Percentiles rank a stretch among this genome's conserved stretches.
Conservation (phyloP, 192 early-diverging fungal genomes). For the Rhizophagus sp. region DNA sequence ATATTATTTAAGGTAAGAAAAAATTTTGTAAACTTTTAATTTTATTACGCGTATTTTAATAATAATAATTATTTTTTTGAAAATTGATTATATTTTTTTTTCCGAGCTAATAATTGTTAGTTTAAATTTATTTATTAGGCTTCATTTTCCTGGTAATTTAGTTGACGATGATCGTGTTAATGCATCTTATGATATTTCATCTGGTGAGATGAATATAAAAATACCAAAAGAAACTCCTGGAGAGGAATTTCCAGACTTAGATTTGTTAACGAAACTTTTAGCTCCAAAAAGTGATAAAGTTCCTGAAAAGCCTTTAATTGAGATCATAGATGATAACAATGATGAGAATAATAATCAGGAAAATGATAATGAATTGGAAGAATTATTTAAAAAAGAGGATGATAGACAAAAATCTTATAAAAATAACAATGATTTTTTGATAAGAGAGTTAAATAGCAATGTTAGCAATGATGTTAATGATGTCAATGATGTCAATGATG, state of each 20-base stretch:
- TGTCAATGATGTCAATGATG: too few species aligned
- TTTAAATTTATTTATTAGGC: slow-evolving; percentile 26
- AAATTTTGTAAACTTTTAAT: neutral
- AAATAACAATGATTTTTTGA: neutral
- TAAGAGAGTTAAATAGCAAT: neutral
- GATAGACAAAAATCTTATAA: neutral
- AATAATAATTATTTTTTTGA: too few species aligned
- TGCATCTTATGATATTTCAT: slow-evolving; percentile 77
- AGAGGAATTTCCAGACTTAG: slow-evolving; percentile 83
- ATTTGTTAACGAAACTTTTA: slow-evolving; percentile 85
- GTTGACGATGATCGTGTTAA: slow-evolving; percentile 84
- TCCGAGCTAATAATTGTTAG: neutral
- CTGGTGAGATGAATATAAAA: slow-evolving; percentile 69
- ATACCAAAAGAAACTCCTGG: slow-evolving; percentile 82
- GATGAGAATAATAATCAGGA: slow-evolving; percentile 36
- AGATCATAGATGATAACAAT: slow-evolving; percentile 51
- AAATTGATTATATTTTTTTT: neutral
- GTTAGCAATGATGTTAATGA: too few species aligned
- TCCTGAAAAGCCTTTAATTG: slow-evolving; percentile 55
- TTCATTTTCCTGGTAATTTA: slow-evolving; percentile 79
- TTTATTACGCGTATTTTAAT: neutral
- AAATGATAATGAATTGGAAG: slow-evolving; percentile 20
- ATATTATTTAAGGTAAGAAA: slow-evolving; percentile 80
- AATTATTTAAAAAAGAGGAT: neutral
- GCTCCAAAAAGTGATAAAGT: slow-evolving; percentile 50